Evolutionary conservation across 306 rosid species (phyloP).

Genomic region (Rosa rugosa): DNA sequence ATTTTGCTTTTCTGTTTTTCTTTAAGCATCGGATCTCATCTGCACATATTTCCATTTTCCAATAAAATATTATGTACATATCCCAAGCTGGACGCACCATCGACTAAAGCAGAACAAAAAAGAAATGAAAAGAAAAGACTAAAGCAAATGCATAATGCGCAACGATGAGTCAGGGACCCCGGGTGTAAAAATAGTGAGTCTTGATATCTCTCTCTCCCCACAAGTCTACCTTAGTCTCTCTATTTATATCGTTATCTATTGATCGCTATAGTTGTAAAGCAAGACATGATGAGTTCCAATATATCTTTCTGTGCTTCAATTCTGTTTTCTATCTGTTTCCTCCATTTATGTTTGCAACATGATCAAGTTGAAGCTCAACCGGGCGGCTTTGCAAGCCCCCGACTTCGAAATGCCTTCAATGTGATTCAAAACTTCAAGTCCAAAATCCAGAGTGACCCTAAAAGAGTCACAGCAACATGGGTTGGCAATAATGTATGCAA

Average conservation of each 20-base stretch:
- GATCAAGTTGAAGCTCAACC: not conserved
- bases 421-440: conserved; percentile 28
- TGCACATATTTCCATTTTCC: not conserved
- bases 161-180: not conserved
- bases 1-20: not conserved
- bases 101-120: not conserved
- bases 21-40: not conserved
- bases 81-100: not conserved
- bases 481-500: not conserved
- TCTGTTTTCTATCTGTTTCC: conserved; percentile 7
- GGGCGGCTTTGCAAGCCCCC: not conserved
- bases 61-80: not conserved
- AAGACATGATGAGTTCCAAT: conserved; percentile 22
- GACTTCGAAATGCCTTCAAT: conserved; percentile 16
- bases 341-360: not conserved
- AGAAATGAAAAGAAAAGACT: too few relatives aligned
- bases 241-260: not conserved
- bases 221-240: not conserved
- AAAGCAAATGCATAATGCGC: not conserved
- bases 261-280: not conserved
- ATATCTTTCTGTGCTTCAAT: conserved; percentile 22
- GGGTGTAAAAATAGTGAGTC: not conserved
- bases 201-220: not conserved
- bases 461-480: conserved; percentile 22
- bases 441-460: conserved; percentile 19